Evolutionary conservation across 176 grass and related monocot genomes (phyloP).

Genomic region (Guadua angustifolia): DNA sequence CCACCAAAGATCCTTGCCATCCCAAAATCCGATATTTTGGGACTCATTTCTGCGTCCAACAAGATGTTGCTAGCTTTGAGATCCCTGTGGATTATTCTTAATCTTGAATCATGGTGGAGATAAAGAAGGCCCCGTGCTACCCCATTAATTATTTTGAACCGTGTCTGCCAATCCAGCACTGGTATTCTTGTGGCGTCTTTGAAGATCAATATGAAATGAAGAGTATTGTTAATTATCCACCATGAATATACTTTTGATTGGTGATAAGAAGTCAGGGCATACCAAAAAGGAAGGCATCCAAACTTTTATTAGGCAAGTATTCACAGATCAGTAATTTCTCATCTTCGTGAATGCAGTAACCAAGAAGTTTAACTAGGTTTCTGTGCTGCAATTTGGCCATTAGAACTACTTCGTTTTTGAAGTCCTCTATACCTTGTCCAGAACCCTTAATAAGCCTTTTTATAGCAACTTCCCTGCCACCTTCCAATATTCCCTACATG

Average conservation of each 20-base stretch:
- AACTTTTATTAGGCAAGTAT: conserved; percentile 38
- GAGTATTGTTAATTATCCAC: background rate
- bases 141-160: conserved; percentile 55
- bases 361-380: conserved; percentile 42
- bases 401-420: conserved; percentile 29
- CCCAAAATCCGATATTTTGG: conserved; percentile 71
- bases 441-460: conserved; percentile 45
- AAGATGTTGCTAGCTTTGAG: conserved; percentile 63
- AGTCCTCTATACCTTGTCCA: conserved; percentile 37
- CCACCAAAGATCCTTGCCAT: conserved; percentile 14
- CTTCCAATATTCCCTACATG: conserved; percentile 24
- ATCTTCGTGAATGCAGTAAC: conserved; percentile 41
- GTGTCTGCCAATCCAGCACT: conserved; percentile 43
- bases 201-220: background rate
- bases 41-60: conserved; percentile 42
- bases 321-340: conserved; percentile 46
- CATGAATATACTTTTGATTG: background rate
- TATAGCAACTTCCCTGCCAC: conserved; percentile 30
- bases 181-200: conserved; percentile 27
- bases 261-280: background rate
- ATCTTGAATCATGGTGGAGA: conserved; percentile 64
- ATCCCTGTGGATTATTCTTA: conserved; percentile 52
- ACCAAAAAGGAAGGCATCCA: conserved; percentile 47
- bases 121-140: conserved; percentile 60
- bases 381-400: conserved; percentile 34